phyloP scores from a whole-genome alignment of 164 flowering plant species.

The Vitis labrusca region DNA sequence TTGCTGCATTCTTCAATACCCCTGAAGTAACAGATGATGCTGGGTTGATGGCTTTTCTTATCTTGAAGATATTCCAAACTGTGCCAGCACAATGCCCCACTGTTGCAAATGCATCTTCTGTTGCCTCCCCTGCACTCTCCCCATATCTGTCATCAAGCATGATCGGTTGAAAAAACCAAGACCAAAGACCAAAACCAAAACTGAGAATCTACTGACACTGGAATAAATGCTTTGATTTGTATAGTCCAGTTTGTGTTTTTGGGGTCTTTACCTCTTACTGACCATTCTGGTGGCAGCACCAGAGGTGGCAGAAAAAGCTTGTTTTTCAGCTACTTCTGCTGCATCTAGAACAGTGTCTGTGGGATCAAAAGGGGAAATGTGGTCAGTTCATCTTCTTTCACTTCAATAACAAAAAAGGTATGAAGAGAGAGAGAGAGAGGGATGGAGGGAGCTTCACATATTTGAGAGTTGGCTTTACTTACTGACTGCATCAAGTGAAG shows the following conservation, averaged over 20 bases:
- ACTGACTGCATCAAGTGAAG: constrained; percentile 90
- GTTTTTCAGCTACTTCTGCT: constrained; percentile 84
- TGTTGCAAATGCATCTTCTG: constrained; percentile 74
- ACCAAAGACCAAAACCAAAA: too few relatives aligned
- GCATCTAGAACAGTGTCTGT: constrained; percentile 74
- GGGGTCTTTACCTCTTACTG: constrained; percentile 46
- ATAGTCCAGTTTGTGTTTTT: neutral
- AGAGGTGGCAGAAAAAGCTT: constrained; percentile 71
- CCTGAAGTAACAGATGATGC: constrained; percentile 48
- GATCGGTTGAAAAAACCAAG: too few relatives aligned
- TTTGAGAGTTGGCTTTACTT: constrained; percentile 26
- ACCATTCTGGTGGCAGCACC: constrained; percentile 59
- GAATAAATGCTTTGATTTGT: too few relatives aligned
- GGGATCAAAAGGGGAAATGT: neutral
- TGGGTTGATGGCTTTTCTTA: constrained; percentile 72
- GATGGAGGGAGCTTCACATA: too few relatives aligned
- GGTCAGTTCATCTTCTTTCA: neutral
- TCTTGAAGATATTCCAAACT: constrained; percentile 84
- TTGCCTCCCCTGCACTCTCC: constrained; percentile 82
- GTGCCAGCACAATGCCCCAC: constrained; percentile 72
- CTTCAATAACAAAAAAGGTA: too few relatives aligned
- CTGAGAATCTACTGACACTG: too few relatives aligned
- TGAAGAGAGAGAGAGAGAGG: too few relatives aligned
- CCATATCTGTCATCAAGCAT: constrained; percentile 50
- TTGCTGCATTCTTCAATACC: constrained; percentile 39